Evolutionary conservation across 352 stramenopile genomes (phyloP), one percentile per base, ranked within the genome.

Genomic region (Phytopythium helicoides): DNA sequence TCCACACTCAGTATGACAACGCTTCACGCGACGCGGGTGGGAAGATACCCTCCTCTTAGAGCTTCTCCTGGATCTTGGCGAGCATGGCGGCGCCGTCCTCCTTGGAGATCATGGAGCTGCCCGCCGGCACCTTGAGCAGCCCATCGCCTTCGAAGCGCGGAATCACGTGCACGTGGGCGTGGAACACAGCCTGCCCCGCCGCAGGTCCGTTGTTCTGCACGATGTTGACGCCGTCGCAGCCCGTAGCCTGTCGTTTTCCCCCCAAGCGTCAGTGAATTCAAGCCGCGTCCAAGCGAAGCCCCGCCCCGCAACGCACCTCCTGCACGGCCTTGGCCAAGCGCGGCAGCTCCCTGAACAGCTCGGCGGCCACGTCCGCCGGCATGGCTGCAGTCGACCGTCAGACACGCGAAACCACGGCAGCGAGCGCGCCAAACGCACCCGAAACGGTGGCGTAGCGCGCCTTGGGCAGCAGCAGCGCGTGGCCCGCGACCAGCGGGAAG

Each of bases 141-240:
- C 61, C 66, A 57, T 94, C 81, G 49, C 62, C 55, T 1, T 80
- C 60, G 37, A 85, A 91, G 52, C 81, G 84, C 3, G 81, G 81
- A 52, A 92, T 81, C 42, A 94, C 84, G 66, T 94, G 84, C 35
- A 91, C 72, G 42, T 94, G 84, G 18, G 67, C 74, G 69, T 92
- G 81, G 65, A 92, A 91, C 22, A 92, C 80, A 1, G 68, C 74
- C 54, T 94, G 84, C 1, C 79, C 84, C 1, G 84, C 51, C 10
- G 79, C 63, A 1, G 62, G 22, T 25, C 79, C 79, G 52, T 94
- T 94, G 73, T 94, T 92, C 69, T 94, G 81, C 25, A 94, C 59
- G 62, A 94, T 85, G 56, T 92, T 91, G 58, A 92, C 56, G 31
- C 84, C 81, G 22, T 81, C 68, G 22, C 67, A 70, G 8, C 76